A percentile compares a stretch with the other conserved stretches of the same genome.
Evolutionary conservation across 1,139 yeast species (phyloP).

Genomic region (Zygotorulaspora mrakii): DNA sequence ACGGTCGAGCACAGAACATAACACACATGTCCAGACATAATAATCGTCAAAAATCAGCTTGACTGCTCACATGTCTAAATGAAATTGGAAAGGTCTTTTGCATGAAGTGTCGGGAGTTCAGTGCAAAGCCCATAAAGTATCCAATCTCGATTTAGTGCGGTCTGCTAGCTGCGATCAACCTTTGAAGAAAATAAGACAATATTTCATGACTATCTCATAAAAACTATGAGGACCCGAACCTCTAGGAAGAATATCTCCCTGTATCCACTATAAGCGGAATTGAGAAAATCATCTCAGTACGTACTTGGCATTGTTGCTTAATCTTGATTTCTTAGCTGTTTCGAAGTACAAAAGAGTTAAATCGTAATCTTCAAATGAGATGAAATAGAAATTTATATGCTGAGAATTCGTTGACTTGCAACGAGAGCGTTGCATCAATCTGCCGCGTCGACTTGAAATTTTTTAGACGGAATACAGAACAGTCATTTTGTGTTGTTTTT

Average conservation of each 20-base stretch:
- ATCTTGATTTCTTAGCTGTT: conserved; percentile 12
- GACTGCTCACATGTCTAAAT: conserved; percentile 7
- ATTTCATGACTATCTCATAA: conserved; percentile 25
- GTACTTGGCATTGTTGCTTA: conserved; percentile 52
- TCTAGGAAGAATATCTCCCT: conserved; percentile 34
- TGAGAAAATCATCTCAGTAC: conserved; percentile 36
- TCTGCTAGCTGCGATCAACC: no score
- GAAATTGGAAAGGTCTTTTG: conserved; percentile 8
- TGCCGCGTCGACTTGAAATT: no score
- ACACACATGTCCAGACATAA: background rate
- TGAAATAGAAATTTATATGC: no score
- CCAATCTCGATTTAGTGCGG: conserved; percentile 31
- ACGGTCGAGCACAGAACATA: conserved; percentile 4
- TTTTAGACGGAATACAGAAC: no score
- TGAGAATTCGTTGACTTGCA: no score
- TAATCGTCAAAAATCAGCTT: conserved; percentile 7
- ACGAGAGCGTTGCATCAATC: no score
- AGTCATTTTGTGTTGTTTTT: no score
- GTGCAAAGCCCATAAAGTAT: conserved; percentile 41
- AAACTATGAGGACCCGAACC: conserved; percentile 71
- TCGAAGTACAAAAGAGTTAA: no score
- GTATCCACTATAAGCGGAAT: no score
- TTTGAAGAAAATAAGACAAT: conserved; percentile 21
- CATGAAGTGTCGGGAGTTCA: conserved; percentile 89
- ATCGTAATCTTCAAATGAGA: no score